A percentile compares a stretch with the other conserved stretches of the same genome.
These are phyloP conservation scores for Rhizopogon salebrosus DNA, from an alignment of 768 basidiomycete species.

Conservation along the genomic window DNA sequence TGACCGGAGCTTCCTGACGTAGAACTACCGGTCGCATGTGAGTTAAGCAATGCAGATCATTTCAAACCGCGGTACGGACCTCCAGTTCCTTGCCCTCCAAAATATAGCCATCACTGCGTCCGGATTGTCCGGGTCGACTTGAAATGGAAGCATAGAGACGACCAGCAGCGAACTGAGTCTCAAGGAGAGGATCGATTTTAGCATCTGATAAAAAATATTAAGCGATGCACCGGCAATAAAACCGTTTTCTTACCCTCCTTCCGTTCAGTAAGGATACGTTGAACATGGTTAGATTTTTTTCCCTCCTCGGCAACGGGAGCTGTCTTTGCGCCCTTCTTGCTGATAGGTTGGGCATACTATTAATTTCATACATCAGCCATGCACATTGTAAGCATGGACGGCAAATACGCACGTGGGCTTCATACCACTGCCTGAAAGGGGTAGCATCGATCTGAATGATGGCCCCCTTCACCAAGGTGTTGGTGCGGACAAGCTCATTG, in stretches of 20 bases:
- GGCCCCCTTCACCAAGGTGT: constrained; percentile 95
- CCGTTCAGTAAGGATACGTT: constrained; percentile 81
- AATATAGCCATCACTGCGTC: constrained; percentile 94
- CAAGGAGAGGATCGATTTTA: constrained; percentile 87
- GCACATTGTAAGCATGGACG: background rate
- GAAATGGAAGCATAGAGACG: constrained; percentile 92
- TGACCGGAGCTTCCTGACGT: constrained; percentile 87
- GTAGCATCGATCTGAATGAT: constrained; percentile 98
- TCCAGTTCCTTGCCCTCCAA: constrained; percentile 99
- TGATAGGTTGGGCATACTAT: constrained; percentile 92
- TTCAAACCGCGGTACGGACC: constrained; percentile 39
- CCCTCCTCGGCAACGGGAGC: constrained; percentile 51
- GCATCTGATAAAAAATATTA: constrained; percentile 48
- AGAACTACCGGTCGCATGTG: constrained; percentile 58
- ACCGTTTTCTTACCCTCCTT: constrained; percentile 69
- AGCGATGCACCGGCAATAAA: constrained; percentile 9
- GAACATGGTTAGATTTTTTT: constrained; percentile 88
- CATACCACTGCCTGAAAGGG: constrained; percentile 99
- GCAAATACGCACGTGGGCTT: constrained; percentile 76
- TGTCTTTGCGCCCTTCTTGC: constrained; percentile 77
- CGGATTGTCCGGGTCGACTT: constrained; percentile 94
- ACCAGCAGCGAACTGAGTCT: constrained; percentile 88
- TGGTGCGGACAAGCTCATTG: constrained; percentile 99
- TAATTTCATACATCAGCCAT: constrained; percentile 4
- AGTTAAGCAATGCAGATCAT: constrained; percentile 5